These are phyloP conservation scores for Gleditsia sinensis DNA, from an alignment of 306 rosid genomes.

Conservation along the genomic window DNA sequence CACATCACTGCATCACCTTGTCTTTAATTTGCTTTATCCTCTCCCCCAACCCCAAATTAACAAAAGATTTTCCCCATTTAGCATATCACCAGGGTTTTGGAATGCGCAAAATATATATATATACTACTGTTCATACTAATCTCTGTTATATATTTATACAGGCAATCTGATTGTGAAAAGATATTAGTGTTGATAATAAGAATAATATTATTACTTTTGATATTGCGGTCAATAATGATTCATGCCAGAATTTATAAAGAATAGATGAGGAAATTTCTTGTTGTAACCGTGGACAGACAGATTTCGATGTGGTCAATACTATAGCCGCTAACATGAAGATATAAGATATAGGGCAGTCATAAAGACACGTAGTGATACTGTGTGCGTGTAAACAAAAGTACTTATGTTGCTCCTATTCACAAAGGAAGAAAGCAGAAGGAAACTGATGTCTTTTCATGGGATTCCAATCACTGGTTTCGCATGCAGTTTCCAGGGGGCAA, in stretches of 20 bases:
- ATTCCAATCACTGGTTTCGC: not conserved
- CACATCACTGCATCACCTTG: constrained; percentile 21
- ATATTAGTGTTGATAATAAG: not conserved
- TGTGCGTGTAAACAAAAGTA: constrained; percentile 1
- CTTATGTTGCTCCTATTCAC: not conserved
- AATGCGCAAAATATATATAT: constrained; percentile 8
- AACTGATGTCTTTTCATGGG: constrained; percentile 14
- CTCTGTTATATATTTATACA: not conserved
- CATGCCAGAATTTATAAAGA: no score
- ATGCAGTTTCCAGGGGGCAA: not conserved
- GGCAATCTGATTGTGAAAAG: not conserved
- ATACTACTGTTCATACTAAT: no score
- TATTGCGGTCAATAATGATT: no score
- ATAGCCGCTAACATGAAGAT: constrained; percentile 10
- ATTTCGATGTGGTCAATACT: not conserved
- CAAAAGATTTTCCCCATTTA: not conserved
- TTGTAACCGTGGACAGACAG: not conserved
- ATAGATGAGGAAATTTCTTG: no score
- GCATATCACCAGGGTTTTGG: constrained; percentile 10
- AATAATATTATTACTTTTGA: no score
- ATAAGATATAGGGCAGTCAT: not conserved
- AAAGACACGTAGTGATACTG: constrained; percentile 16
- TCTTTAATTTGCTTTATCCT: constrained; percentile 2
- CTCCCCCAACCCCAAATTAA: not conserved
- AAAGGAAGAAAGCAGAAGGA: not conserved